Conservation (phyloP, 768 basidiomycete genomes). For the Chalciporus pseudorubinellus region DNA sequence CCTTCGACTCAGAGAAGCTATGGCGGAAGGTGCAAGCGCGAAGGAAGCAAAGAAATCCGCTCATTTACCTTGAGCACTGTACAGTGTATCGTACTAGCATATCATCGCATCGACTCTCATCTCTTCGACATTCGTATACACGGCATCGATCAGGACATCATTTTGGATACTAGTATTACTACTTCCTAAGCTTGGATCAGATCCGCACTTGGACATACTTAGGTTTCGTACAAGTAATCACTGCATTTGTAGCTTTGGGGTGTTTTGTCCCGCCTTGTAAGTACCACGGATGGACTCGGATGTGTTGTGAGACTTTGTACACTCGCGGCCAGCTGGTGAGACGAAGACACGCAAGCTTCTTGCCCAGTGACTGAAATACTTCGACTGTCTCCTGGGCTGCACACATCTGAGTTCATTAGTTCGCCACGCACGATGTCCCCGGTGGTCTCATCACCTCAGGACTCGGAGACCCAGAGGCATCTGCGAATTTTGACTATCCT, state of each 20-base stretch:
- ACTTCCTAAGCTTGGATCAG: background rate
- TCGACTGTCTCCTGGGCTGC: no score
- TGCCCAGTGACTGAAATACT: no score
- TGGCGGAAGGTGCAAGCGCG: no score
- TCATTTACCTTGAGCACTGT: background rate
- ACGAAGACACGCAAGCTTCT: no score
- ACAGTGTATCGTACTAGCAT: background rate
- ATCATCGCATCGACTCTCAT: background rate
- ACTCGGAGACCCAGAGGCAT: constrained; percentile 8
- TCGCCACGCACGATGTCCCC: background rate
- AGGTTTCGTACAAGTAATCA: background rate
- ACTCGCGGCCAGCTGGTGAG: no score
- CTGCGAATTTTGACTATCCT: constrained; percentile 21
- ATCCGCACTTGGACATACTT: background rate
- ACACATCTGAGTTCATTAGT: no score
- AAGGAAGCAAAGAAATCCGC: background rate
- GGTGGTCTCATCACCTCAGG: background rate
- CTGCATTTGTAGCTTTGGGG: no score
- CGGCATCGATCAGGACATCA: background rate
- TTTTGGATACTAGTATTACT: background rate
- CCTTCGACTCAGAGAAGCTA: background rate
- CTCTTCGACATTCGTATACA: background rate
- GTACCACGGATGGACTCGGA: no score
- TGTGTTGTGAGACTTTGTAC: no score
- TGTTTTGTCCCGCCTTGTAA: no score